Evolutionary conservation across 2,329 filamentous ascomycete species (phyloP).

Genomic region (Phialophora expanda): DNA sequence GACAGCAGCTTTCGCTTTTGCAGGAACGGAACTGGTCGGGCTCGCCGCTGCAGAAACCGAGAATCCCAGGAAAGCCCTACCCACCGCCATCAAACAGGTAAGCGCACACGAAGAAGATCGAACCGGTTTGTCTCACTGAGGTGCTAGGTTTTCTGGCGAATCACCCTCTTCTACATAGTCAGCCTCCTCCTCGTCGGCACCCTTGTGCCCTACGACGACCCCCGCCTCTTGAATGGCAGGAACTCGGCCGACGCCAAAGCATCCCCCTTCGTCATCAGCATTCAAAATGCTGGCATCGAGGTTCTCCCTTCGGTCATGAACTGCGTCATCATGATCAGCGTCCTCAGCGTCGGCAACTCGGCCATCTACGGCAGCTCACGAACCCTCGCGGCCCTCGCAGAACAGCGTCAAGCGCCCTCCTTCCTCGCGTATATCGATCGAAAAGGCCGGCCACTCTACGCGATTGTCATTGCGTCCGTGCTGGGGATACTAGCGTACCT

Average conservation of each 20-base stretch:
- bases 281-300: conserved; percentile 64
- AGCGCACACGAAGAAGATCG: conserved; percentile 1
- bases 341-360: conserved; percentile 65
- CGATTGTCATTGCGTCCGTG: conserved; percentile 48
- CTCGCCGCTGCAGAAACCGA: conserved; percentile 60
- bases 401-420: conserved; percentile 52
- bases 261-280: conserved; percentile 71
- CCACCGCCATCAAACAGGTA: conserved; percentile 56
- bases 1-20: conserved; percentile 63
- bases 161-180: conserved; percentile 57
- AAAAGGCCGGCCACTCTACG: conserved; percentile 52
- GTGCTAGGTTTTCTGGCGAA: conserved; percentile 53
- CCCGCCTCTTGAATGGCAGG: conserved; percentile 48
- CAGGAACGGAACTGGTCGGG: conserved; percentile 60
- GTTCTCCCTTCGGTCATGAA: conserved; percentile 71
- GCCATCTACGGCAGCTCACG: conserved; percentile 63
- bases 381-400: conserved; percentile 60
- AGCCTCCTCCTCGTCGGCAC: conserved; percentile 54
- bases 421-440: conserved; percentile 54
- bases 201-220: conserved; percentile 50
- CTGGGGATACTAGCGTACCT: conserved; percentile 52
- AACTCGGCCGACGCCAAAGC: conserved; percentile 51
- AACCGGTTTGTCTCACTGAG: not conserved
- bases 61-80: conserved; percentile 58
- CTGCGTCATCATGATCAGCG: conserved; percentile 66